Base-by-base conservation (phyloP, 495 filamentous ascomycete genomes). In the Aspergillus asperescens region DNA sequence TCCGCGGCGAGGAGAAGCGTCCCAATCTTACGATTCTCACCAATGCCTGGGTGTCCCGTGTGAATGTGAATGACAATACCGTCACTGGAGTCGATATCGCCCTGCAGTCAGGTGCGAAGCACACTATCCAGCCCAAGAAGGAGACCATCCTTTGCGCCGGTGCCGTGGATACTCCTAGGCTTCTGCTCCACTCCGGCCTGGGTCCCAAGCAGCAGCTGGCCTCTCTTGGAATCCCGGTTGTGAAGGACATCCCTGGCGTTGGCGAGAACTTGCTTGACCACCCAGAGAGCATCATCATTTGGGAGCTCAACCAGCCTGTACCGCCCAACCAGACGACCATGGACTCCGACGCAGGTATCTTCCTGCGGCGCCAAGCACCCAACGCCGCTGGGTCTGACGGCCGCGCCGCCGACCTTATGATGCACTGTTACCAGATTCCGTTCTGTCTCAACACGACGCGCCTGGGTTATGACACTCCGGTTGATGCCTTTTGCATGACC, bases 381-480 rank as follows among this genome's bases (percentile, higher is more conserved):
- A 81, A 85, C 46, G 83, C 85, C 8, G 80, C 81, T 8, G 79
- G 79, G 9, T 70, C 73, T 8, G 86, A 89, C 56, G 83, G 83
- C 55, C 78, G 82, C 37, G 80, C 83, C 31, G 83, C 84, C 50
- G 87, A 93, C 60, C 67, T 93, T 49, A 91, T 91, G 88, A 89
- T 90, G 87, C 88, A 93, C 70, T 91, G 87, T 76, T 91, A 91
- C 68, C 88, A 93, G 67, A 90, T 90, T 50, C 88, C 87, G 27
- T 90, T 90, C 68, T 84, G 81, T 34, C 76, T 86, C 51, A 86
- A 86, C 72, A 86, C 80, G 43, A 65, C 70, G 5, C 77, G 88
- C n/a, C 73, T 92, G 6, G 88, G 88, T 38, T 90, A 91, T 59
- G 79, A 87, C 59, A 74, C 71, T 15, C 85, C 86, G 24, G 72